A percentile compares a stretch with the other conserved stretches of the same genome.
Evolutionary conservation across 441 rosid genomes (phyloP).

Genomic region (Lepidium campestre): DNA sequence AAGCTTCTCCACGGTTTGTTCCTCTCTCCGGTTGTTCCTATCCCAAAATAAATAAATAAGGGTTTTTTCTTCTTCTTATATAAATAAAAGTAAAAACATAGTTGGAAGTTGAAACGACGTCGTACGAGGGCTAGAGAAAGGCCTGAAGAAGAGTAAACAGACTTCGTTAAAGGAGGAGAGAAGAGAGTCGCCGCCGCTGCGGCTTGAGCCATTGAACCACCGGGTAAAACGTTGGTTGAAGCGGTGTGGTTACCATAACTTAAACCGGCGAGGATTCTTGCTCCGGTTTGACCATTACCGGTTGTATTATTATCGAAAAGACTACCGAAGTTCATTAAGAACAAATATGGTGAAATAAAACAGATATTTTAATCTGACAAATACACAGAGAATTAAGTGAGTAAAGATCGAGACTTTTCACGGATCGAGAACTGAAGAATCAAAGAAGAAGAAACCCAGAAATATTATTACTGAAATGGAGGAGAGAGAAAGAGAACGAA

Average conservation of each 20-base stretch:
- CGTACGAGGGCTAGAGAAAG: conserved; percentile 82
- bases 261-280: conserved; percentile 57
- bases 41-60: background rate
- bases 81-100: background rate
- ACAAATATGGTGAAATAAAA: background rate
- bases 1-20: conserved; percentile 32
- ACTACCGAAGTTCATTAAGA: conserved; percentile 91
- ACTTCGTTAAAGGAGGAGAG: conserved; percentile 47
- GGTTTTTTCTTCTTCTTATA: background rate
- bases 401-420: conserved; percentile 1
- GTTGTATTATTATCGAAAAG: conserved; percentile 56
- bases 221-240: conserved; percentile 36
- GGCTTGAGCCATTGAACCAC: conserved; percentile 63
- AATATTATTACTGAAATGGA: conserved; percentile 22
- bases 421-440: conserved; percentile 4
- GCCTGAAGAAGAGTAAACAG: conserved; percentile 57
- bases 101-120: background rate
- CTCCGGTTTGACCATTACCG: conserved; percentile 58
- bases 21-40: conserved; percentile 31
- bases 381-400: background rate
- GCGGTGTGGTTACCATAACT: conserved; percentile 38
- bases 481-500: conserved; percentile 48
- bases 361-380: conserved; percentile 8
- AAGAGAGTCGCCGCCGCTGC: conserved; percentile 30
- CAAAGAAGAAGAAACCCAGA: conserved; percentile 24